Evolutionary conservation across 2,329 filamentous ascomycete genomes (phyloP), one percentile per base, ranked within the genome.

Genomic region (Nemania abortiva): DNA sequence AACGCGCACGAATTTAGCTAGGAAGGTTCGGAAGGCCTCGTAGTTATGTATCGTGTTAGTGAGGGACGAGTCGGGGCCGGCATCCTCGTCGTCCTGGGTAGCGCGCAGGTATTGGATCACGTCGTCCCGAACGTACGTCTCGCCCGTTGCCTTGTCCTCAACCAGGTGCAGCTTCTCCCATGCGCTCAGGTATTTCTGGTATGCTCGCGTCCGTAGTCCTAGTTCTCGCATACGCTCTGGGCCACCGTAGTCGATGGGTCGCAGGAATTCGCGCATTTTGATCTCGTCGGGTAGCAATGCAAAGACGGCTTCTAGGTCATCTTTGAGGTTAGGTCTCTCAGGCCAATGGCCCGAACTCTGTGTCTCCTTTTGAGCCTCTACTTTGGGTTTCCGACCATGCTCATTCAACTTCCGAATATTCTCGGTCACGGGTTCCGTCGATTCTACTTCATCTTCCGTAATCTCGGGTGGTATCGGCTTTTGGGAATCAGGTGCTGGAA

Each of bases 1-100:
- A 18, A 82, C 70, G 22, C 74, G 74, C 0, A 80, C 77, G 29
- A 84, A 75, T 42, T 77, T 77, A 53, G 79, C 77, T 27, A 85
- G 72, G 70, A 84, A 81, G 24, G 72, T 75, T 20, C 82, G 80
- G 72, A 81, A 83, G 5, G 76, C 73, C 68, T 84, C 83, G 59
- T 84, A 84, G n/a, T 75, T 74, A 20, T 80, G 80, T 47, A 83
- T 77, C 37, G 77, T 78, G 62, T 75, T 74, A 31, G 76, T 77
- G 24, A 80, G 73, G 20, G 58, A 45, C 29, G 59, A 39, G 18
- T 39, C 50, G 42, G 75, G 66, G 52, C 53, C 61, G 27, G 63
- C 55, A 6, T 74, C 64, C 2, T 60, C 47, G 11, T 73, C 65
- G 1, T 58, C 22, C 54, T 74, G 59, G 3, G 69, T 69, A 9